Percentiles rank a stretch among this genome's conserved stretches.
Evolutionary conservation across 768 basidiomycete genomes (phyloP).

Genomic region (Butyriboletus loyo): DNA sequence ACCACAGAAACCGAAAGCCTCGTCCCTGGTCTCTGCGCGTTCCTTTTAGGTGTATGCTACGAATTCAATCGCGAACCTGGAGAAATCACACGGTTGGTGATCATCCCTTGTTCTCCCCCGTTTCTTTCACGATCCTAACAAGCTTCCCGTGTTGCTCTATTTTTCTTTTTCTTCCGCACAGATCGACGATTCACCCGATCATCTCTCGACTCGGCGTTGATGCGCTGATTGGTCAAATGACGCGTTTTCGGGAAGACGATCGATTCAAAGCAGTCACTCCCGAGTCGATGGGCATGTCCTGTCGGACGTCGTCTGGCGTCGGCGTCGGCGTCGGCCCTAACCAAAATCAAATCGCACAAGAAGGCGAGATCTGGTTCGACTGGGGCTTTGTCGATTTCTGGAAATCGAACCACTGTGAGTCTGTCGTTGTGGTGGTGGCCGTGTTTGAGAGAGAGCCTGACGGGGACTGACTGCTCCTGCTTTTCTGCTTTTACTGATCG

Average conservation of each 20-base stretch:
- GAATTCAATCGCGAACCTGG: constrained; percentile 96
- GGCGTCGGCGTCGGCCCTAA: background rate
- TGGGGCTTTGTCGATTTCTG: constrained; percentile 98
- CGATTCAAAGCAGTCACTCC: constrained; percentile 89
- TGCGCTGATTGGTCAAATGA: constrained; percentile 81
- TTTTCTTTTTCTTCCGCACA: constrained; percentile 24
- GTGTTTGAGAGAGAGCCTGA: background rate
- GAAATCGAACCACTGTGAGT: constrained; percentile 95
- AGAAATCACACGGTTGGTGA: constrained; percentile 81
- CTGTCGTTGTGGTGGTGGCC: background rate
- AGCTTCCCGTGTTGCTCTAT: background rate
- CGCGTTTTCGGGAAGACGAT: constrained; percentile 86
- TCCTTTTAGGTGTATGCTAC: constrained; percentile 91
- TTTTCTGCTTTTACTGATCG: too few species aligned
- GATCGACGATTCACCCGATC: constrained; percentile 85
- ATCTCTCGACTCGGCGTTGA: constrained; percentile 88
- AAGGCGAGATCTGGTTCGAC: constrained; percentile 95
- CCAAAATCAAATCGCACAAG: constrained; percentile 40
- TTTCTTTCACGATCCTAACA: background rate
- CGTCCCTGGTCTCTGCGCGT: constrained; percentile 87
- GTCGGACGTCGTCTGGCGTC: constrained; percentile 30
- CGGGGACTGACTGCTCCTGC: background rate
- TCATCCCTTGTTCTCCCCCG: background rate
- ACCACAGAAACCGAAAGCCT: constrained; percentile 79
- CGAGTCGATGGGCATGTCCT: constrained; percentile 68